phyloP scores from a whole-genome alignment of 495 filamentous ascomycete species.

The Cercophora sp. region DNA sequence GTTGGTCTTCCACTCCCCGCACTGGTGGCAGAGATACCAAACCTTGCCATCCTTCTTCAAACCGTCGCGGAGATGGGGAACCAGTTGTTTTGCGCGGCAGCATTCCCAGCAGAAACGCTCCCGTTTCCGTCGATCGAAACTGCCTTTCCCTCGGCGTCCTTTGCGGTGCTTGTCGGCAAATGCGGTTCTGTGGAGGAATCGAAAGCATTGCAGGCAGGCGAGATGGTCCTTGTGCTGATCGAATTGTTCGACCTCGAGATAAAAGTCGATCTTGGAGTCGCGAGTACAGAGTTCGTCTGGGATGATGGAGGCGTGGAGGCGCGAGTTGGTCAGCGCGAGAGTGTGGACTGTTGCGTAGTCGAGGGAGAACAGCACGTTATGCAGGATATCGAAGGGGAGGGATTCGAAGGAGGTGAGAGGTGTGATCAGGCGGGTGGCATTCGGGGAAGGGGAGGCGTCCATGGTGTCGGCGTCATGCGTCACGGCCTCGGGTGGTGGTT shows the following conservation, averaged over 20 bases:
- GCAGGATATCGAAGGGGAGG: constrained; percentile 18
- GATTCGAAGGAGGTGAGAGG: constrained; percentile 8
- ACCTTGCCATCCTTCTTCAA: neutral
- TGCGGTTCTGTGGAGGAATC: neutral
- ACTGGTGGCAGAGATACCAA: constrained; percentile 2
- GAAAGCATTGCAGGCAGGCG: constrained; percentile 15
- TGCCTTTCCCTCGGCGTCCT: constrained; percentile 1
- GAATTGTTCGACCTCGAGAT: constrained; percentile 11
- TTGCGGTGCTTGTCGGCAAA: constrained; percentile 1
- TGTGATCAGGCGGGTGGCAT: too few relatives aligned
- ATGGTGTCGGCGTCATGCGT: too few relatives aligned
- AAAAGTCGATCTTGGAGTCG: constrained; percentile 3
- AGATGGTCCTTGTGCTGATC: constrained; percentile 9
- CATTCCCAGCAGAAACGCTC: constrained; percentile 13
- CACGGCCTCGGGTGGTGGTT: too few relatives aligned
- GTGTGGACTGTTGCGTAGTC: constrained; percentile 10
- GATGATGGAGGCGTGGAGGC: constrained; percentile 9
- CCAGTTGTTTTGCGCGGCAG: neutral
- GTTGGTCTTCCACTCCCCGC: constrained; percentile 4
- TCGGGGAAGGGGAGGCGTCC: too few relatives aligned
- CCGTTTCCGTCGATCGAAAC: neutral
- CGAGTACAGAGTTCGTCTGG: constrained; percentile 7
- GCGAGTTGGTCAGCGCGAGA: neutral
- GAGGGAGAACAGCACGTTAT: constrained; percentile 4
- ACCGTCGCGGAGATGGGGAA: neutral